Percentiles rank a stretch among this genome's conserved stretches.
phyloP scores from a whole-genome alignment of 805 yeast genomes.

The Wickerhamomyces rabaulensis region DNA sequence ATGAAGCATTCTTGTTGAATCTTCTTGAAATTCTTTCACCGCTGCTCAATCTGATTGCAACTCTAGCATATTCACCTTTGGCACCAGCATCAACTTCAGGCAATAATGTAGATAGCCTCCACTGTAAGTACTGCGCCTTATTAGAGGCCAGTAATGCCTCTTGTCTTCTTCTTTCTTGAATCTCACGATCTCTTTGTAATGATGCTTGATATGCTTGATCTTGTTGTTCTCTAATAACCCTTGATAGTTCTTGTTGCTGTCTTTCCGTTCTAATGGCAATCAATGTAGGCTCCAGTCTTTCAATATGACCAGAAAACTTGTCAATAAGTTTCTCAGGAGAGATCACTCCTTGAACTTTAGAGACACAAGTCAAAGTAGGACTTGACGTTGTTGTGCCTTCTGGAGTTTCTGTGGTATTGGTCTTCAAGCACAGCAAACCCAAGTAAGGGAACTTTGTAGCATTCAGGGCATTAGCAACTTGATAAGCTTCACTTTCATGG shows the following conservation, averaged over 20 bases:
- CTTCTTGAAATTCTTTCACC: slow-evolving; percentile 55
- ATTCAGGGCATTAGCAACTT: slow-evolving; percentile 69
- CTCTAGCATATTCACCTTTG: slow-evolving; percentile 40
- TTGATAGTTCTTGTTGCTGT: slow-evolving; percentile 52
- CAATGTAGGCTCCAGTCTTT: slow-evolving; percentile 58
- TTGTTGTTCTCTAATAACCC: slow-evolving; percentile 62
- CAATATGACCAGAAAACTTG: slow-evolving; percentile 40
- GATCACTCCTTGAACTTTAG: slow-evolving; percentile 55
- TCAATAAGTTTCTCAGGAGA: slow-evolving; percentile 38
- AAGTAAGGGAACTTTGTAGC: slow-evolving; percentile 77
- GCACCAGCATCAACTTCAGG: slow-evolving; percentile 25
- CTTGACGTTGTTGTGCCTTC: slow-evolving; percentile 47
- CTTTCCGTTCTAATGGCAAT: slow-evolving; percentile 56
- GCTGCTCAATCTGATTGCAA: slow-evolving; percentile 62
- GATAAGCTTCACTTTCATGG: slow-evolving; percentile 76
- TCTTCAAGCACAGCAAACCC: slow-evolving; percentile 69
- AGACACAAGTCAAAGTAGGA: slow-evolving; percentile 56
- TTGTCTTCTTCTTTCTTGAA: slow-evolving; percentile 37
- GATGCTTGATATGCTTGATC: slow-evolving; percentile 74
- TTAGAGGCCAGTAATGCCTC: slow-evolving; percentile 18
- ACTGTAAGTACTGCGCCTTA: slow-evolving; percentile 40
- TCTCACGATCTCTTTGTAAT: slow-evolving; percentile 57
- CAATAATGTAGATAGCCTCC: slow-evolving; percentile 35
- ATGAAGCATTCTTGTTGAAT: slow-evolving; percentile 38
- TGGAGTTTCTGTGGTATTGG: slow-evolving; percentile 45